Evolutionary conservation across 1,139 yeast genomes (phyloP).

Genomic region (Blastobotrys niveus): DNA sequence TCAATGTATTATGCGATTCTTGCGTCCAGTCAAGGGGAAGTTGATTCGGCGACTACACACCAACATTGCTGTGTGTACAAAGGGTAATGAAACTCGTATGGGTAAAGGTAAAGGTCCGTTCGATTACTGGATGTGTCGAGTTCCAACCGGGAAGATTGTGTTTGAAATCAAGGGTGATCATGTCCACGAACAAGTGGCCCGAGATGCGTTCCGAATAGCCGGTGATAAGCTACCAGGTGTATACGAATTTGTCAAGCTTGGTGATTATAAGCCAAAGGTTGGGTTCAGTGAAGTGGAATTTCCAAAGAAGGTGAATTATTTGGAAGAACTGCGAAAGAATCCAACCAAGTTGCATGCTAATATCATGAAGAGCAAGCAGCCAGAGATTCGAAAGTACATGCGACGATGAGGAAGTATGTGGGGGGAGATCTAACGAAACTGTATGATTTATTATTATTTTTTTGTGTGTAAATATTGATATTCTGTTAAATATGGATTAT

Average conservation of each 20-base stretch:
- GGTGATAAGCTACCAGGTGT: slow-evolving; percentile 89
- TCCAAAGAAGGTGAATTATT: slow-evolving; percentile 48
- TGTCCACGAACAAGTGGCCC: slow-evolving; percentile 83
- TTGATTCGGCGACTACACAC: slow-evolving; percentile 78
- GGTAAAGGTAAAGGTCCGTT: slow-evolving; percentile 99
- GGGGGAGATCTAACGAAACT: not conserved
- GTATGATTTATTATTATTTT: no score
- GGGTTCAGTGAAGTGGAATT: slow-evolving; percentile 50
- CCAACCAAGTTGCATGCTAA: slow-evolving; percentile 56
- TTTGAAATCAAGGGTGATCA: slow-evolving; percentile 77
- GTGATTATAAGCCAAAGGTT: slow-evolving; percentile 57
- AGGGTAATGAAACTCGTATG: slow-evolving; percentile 99
- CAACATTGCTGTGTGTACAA: slow-evolving; percentile 84
- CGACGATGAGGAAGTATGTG: slow-evolving; percentile 26
- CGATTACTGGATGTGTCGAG: slow-evolving; percentile 95
- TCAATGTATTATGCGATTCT: slow-evolving; percentile 71
- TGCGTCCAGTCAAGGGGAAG: slow-evolving; percentile 64
- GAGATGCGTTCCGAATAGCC: slow-evolving; percentile 88
- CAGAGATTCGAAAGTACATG: slow-evolving; percentile 34
- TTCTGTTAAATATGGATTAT: not conserved
- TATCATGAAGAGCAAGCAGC: slow-evolving; percentile 32
- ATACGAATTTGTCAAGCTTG: slow-evolving; percentile 73
- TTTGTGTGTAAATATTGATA: not conserved
- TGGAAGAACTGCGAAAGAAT: slow-evolving; percentile 47
- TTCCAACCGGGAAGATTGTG: slow-evolving; percentile 89